These are phyloP conservation scores for Camelina sativa DNA, from an alignment of 345 rosid genomes.

Conservation along the genomic window DNA sequence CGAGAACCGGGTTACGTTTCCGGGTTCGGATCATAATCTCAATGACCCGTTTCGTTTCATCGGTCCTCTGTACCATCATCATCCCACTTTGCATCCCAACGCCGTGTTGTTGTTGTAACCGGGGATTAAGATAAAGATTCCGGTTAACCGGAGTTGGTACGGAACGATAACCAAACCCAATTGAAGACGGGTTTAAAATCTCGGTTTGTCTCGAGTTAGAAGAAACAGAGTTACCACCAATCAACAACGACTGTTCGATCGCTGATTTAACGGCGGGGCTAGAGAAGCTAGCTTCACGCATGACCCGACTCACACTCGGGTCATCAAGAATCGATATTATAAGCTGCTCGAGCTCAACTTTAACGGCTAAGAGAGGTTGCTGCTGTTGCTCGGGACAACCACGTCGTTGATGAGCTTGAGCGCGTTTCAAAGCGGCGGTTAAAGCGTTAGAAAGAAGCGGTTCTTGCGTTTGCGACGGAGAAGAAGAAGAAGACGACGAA, in stretches of 20 bases:
- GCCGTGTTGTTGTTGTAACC: conserved; percentile 67
- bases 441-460: conserved; percentile 96
- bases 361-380: conserved; percentile 91
- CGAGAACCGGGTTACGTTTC: conserved; percentile 89
- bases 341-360: conserved; percentile 96
- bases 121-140: conserved; percentile 77
- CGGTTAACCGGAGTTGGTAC: conserved; percentile 48
- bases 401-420: conserved; percentile 98
- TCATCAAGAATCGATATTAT: conserved; percentile 96
- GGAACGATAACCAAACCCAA: conserved; percentile 73
- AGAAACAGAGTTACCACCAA: conserved; percentile 40
- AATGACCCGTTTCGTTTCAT: conserved; percentile 66
- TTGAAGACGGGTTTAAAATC: conserved; percentile 45
- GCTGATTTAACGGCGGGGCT: conserved; percentile 94
- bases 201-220: conserved; percentile 39
- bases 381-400: conserved; percentile 99
- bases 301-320: conserved; percentile 95
- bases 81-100: conserved; percentile 48
- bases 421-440: conserved; percentile 96
- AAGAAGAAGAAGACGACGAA: conserved; percentile 27
- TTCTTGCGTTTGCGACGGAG: conserved; percentile 47
- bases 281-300: conserved; percentile 98
- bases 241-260: conserved; percentile 73
- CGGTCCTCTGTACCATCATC: conserved; percentile 53
- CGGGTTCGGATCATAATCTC: conserved; percentile 66